Evolutionary conservation across 441 rosid genomes (phyloP).

Genomic region (Aquilaria agallochum): DNA sequence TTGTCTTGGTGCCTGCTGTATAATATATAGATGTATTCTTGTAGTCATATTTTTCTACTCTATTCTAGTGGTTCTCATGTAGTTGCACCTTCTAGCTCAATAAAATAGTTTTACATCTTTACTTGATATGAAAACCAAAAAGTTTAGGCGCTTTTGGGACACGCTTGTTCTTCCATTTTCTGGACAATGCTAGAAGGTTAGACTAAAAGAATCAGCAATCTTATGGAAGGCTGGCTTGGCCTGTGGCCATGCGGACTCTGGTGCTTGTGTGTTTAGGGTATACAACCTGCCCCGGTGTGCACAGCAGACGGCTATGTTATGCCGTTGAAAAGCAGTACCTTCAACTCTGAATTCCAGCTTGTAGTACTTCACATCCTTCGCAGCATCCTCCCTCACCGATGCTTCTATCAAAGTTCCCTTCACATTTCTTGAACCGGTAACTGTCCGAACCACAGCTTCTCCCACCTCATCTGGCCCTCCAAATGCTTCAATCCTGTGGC

Average conservation of each 20-base stretch:
- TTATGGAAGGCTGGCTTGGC: constrained; percentile 36
- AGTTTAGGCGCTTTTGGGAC: background rate
- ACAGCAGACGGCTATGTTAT: constrained; percentile 72
- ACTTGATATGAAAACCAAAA: background rate
- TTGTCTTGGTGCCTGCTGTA: constrained; percentile 7
- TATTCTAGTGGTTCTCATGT: constrained; percentile 5
- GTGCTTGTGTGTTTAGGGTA: constrained; percentile 76
- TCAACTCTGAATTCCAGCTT: constrained; percentile 74
- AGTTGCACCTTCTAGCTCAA: constrained; percentile 2
- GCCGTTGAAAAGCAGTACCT: constrained; percentile 55
- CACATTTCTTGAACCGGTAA: constrained; percentile 47
- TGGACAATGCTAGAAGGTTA: constrained; percentile 18
- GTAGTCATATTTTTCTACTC: constrained; percentile 3
- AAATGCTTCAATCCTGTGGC: constrained; percentile 63
- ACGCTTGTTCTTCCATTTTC: background rate
- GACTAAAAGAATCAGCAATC: constrained; percentile 57
- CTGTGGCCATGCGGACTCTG: constrained; percentile 66
- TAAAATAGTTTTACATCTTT: background rate
- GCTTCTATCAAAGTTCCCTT: constrained; percentile 59
- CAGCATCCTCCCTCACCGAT: constrained; percentile 46
- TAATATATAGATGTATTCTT: constrained; percentile 23
- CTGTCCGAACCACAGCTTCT: constrained; percentile 52
- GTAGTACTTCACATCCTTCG: constrained; percentile 46
- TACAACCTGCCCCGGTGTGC: constrained; percentile 50
- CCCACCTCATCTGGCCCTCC: constrained; percentile 82